These are phyloP conservation scores for Tulasnella sp. DNA, from an alignment of 768 basidiomycete species.

Conservation along the genomic window DNA sequence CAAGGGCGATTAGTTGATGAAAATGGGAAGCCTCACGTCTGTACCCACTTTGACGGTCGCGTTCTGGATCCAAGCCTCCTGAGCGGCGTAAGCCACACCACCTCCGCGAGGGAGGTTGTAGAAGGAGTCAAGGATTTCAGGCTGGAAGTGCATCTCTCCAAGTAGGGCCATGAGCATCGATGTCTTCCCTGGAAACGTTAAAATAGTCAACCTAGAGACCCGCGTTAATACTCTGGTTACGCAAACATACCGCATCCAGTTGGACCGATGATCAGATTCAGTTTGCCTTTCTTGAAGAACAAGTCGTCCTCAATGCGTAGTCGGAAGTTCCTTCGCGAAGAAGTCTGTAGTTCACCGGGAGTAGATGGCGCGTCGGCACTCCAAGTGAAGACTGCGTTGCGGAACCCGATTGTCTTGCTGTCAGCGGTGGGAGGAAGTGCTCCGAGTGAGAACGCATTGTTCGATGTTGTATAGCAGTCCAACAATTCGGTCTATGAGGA, in stretches of 20 bases:
- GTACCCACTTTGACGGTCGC: constrained; percentile 58
- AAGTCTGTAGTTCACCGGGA: constrained; percentile 42
- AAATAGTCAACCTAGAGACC: not conserved
- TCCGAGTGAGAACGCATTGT: constrained; percentile 22
- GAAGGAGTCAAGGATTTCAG: constrained; percentile 47
- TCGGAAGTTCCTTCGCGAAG: constrained; percentile 42
- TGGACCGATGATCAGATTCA: constrained; percentile 39
- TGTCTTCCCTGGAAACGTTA: constrained; percentile 28
- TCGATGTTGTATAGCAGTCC: constrained; percentile 32
- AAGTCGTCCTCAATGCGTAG: constrained; percentile 36
- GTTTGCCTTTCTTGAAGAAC: constrained; percentile 37
- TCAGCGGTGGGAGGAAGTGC: constrained; percentile 26
- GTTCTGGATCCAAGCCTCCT: constrained; percentile 83
- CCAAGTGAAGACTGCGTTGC: constrained; percentile 51
- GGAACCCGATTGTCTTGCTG: constrained; percentile 28
- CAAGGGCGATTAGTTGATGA: not conserved
- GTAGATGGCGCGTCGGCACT: constrained; percentile 47
- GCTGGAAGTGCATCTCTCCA: constrained; percentile 41
- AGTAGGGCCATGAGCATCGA: constrained; percentile 36
- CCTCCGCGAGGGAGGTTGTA: constrained; percentile 62
- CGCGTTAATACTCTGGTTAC: not conserved
- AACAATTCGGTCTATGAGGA: constrained; percentile 36
- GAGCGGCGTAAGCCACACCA: constrained; percentile 75
- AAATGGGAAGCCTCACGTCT: not conserved
- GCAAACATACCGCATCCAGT: constrained; percentile 35